Conservation (phyloP, 371 early-diverging fungal species). For the Massospora cicadina region DNA sequence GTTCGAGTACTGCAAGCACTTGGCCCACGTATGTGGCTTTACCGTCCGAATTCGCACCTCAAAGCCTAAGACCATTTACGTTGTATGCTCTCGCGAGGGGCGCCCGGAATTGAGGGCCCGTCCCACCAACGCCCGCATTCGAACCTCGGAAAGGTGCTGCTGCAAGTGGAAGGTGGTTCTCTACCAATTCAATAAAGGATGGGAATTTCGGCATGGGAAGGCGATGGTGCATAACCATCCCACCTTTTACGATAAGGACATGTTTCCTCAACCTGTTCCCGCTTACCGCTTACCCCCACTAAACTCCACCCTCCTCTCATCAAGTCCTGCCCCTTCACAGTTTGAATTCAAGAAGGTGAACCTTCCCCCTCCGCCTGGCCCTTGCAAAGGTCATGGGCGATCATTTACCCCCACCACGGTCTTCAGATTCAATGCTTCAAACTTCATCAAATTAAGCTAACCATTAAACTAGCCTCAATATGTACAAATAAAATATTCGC, state of each 20-base stretch:
- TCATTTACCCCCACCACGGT: too few relatives aligned
- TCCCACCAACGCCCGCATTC: not conserved
- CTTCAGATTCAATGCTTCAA: too few relatives aligned
- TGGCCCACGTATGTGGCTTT: constrained; percentile 9
- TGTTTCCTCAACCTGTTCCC: not conserved
- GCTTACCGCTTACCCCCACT: not conserved
- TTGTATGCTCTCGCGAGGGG: constrained; percentile 9
- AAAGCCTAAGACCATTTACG: constrained; percentile 5
- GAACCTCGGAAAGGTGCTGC: not conserved
- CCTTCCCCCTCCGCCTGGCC: too few relatives aligned
- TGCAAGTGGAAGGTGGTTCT: constrained; percentile 10
- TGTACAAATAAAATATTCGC: too few relatives aligned
- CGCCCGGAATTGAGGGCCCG: not conserved
- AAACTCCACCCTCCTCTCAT: not conserved
- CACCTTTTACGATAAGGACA: not conserved
- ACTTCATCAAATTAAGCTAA: too few relatives aligned
- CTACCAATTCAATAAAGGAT: not conserved
- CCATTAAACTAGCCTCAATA: too few relatives aligned
- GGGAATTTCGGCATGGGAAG: constrained; percentile 6
- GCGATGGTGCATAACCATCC: constrained; percentile 1
- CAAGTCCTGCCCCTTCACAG: not conserved
- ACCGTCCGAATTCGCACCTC: constrained; percentile 7
- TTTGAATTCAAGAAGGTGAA: too few relatives aligned
- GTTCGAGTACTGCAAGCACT: constrained; percentile 5
- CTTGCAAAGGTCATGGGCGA: too few relatives aligned